phyloP scores from a whole-genome alignment of 2,329 filamentous ascomycete species.

The Chaetomium sp. region DNA sequence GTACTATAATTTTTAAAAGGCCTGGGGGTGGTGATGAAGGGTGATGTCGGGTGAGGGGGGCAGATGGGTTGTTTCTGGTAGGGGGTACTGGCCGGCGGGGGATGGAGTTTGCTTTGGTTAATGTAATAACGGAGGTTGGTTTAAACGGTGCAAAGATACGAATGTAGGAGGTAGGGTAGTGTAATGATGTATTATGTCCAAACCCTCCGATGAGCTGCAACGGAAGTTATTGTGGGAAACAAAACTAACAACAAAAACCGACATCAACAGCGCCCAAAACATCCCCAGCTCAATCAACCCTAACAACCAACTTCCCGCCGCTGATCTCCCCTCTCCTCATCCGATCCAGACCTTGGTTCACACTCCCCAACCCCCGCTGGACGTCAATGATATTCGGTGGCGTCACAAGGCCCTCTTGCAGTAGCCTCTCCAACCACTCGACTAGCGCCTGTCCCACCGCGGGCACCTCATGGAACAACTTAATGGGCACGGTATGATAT shows the following conservation, averaged over 20 bases:
- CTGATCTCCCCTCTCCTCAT: constrained; percentile 67
- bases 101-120: not conserved
- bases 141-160: not conserved
- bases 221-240: not conserved
- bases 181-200: not conserved
- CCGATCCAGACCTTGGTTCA: constrained; percentile 69
- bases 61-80: not conserved
- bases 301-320: constrained; percentile 69
- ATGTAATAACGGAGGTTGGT: not conserved
- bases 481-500: constrained; percentile 72
- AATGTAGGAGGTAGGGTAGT: not conserved
- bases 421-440: constrained; percentile 67
- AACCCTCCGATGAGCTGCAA: not conserved
- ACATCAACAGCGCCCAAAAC: not conserved
- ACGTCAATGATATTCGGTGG: constrained; percentile 68
- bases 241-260: not conserved
- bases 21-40: not conserved
- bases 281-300: constrained; percentile 22
- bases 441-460: constrained; percentile 64
- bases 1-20: constrained; percentile 59
- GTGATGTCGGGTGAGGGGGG: not conserved
- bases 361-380: constrained; percentile 62
- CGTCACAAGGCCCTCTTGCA: constrained; percentile 55
- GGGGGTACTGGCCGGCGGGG: not conserved
- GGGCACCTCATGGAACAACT: constrained; percentile 70